Evolutionary conservation across 2,329 filamentous ascomycete species (phyloP), one percentile per base, ranked within the genome.

Genomic region (Fusarium denticulatum): DNA sequence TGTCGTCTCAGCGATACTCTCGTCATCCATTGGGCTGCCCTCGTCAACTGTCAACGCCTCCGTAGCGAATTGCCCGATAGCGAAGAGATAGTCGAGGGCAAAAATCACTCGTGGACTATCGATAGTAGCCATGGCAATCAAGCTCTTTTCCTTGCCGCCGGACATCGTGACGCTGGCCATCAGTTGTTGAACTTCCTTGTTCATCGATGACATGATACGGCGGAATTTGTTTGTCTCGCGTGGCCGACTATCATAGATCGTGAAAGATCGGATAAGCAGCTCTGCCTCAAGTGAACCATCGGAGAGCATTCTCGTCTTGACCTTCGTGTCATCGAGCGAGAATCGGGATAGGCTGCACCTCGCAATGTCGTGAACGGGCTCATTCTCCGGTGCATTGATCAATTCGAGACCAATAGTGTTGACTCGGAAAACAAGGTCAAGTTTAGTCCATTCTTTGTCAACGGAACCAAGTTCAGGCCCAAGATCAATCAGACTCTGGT

Each of bases 151-250:
- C 39, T 91, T 86, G 7, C 95, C 95, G 22, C 95, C 94, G 1
- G 95, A 95, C 82, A 99, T 97, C 1, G 95, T 97, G 8, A 99
- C 86, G 80, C 93, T 98, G 24, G 96, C 96, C 96, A 99, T 99
- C 79, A 99, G 95, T 77, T 99, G 97, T 81, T 98, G 95, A 50
- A 96, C 95, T 63, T 95, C 93, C 76, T 95, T 96, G 82, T 98
- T 98, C 79, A 95, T 95, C 62, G 97, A 92, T 4, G 95, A 95
- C 96, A 99, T 98, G 83, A 99, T 98, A 81, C 96, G 97, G 57
- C 95, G 91, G 87, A 97, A 99, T 80, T 97, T 98, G 85, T 98
- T 99, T 10, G 92, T 93, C 77, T 97, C 95, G 60, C 90, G 89
- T 9, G 91, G 91, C n/a, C 97, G 92, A 72, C 93, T 98, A 81